These are phyloP conservation scores for Fusarium bactridioides DNA, from an alignment of 2,329 filamentous ascomycete genomes.

Conservation along the genomic window DNA sequence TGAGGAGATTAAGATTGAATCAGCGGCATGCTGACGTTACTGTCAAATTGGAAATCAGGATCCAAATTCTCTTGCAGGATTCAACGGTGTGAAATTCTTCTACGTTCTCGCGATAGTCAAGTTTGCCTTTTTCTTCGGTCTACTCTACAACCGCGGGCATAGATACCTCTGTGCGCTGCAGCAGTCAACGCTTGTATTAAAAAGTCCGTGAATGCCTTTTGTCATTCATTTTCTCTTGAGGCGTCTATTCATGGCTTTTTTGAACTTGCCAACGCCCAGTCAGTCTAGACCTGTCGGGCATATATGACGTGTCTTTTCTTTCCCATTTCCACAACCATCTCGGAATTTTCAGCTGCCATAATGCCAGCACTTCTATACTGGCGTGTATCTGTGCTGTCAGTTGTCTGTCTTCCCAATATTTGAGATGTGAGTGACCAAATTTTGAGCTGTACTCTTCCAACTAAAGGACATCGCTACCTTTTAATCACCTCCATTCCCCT, in stretches of 20 bases:
- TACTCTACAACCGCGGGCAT: background rate
- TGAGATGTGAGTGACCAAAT: background rate
- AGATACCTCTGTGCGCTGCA: background rate
- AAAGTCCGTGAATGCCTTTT: background rate
- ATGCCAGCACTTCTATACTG: background rate
- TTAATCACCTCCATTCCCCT: background rate
- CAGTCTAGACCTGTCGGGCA: background rate
- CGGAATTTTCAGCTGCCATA: background rate
- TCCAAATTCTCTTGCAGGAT: background rate
- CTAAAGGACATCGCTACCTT: background rate
- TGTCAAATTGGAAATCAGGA: background rate
- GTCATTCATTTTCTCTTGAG: background rate
- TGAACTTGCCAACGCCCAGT: background rate
- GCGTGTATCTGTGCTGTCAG: background rate
- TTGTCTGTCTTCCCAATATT: background rate
- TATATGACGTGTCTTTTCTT: background rate
- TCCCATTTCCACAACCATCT: too few relatives aligned
- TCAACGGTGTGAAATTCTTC: fast-evolving
- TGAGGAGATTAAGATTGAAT: background rate
- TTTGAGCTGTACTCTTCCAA: background rate
- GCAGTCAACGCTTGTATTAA: fast-evolving
- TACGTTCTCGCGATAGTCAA: fast-evolving
- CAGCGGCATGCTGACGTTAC: background rate
- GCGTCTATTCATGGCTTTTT: background rate
- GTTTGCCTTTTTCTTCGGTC: background rate